Conservation (phyloP, 2,329 filamentous ascomycete species). For the Sclerotinia minor region DNA sequence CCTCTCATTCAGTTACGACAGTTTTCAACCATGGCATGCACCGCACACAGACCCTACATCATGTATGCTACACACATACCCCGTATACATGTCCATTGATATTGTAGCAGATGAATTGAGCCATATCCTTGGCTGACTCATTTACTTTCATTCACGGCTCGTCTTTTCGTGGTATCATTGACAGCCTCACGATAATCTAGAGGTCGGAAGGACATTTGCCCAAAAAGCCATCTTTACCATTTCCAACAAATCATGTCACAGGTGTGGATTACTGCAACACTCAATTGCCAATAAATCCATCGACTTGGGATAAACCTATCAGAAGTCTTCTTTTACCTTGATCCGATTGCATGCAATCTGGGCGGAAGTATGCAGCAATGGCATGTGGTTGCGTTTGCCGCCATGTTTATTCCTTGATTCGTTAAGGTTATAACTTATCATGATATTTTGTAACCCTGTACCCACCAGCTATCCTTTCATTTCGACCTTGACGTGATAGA, state of each 20-base stretch:
- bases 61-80: background rate
- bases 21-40: background rate
- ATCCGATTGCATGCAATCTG: conserved; percentile 11
- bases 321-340: background rate
- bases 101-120: background rate
- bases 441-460: conserved; percentile 2
- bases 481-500: background rate
- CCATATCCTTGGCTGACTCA: background rate
- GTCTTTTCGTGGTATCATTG: conserved; percentile 9
- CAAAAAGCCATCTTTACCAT: conserved; percentile 13
- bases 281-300: conserved; percentile 8
- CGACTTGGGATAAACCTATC: conserved; percentile 6
- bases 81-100: background rate
- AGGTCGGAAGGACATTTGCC: conserved; percentile 19
- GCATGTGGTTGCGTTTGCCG: conserved; percentile 10
- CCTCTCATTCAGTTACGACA: conserved; percentile 1
- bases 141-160: conserved; percentile 9
- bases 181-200: conserved; percentile 24
- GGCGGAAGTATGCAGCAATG: background rate
- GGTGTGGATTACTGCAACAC: conserved; percentile 20
- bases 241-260: conserved; percentile 11
- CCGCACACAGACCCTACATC: conserved; percentile 10
- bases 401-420: background rate
- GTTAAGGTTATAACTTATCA: too few species aligned
- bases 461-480: background rate